Evolutionary conservation across 2,329 filamentous ascomycete species (phyloP), one percentile per base, ranked within the genome.

Genomic region (Nemania abortiva): DNA sequence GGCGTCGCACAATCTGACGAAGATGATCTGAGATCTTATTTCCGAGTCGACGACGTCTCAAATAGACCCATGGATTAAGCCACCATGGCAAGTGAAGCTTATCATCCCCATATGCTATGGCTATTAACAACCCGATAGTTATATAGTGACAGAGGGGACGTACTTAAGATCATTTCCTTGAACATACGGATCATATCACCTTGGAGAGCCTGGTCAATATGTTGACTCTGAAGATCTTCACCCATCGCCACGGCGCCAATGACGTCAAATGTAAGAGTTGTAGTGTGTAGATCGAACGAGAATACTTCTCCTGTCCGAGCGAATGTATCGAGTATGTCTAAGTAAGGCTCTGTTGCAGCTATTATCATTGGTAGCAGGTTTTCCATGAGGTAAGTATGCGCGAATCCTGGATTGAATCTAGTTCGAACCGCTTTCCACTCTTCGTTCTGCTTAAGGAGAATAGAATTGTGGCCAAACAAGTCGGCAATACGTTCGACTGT

Each of bases 321-420:
- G 18, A 52, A 60, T 1, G 18, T 31, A 37, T 52, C 47, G 29
- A 60, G 57, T n/a, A 39, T 50, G 10, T 50, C 7, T 13, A 39
- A 50, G 47, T 20, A 60, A 1, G 18, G 20, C 4, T 2, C 7
- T 31, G 18, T 52, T 37, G 6, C 52, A 10, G 37, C 42, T 2
- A 52, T 22, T n/a, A 50, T 52, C 6, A 5, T 11, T 20, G 56
- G 56, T n/a, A 52, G 10, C 11, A 60, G 13, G 29, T 6, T 50
- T 10, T 2, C 24, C 2, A 9, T 34, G 5, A 60, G 45, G 39
- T 60, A 29, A 18, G 37, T 45, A 37, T 45, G 5, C 18, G 57
- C 57, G 34, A 60, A 60, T 22, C 57, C 57, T 1, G 57, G 45
- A 22, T 52, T 60, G n/a, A 60, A 60, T 52, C 24, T 42, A 1